Conservation (phyloP, 2,329 filamentous ascomycete genomes). For the Amphichorda felina region DNA sequence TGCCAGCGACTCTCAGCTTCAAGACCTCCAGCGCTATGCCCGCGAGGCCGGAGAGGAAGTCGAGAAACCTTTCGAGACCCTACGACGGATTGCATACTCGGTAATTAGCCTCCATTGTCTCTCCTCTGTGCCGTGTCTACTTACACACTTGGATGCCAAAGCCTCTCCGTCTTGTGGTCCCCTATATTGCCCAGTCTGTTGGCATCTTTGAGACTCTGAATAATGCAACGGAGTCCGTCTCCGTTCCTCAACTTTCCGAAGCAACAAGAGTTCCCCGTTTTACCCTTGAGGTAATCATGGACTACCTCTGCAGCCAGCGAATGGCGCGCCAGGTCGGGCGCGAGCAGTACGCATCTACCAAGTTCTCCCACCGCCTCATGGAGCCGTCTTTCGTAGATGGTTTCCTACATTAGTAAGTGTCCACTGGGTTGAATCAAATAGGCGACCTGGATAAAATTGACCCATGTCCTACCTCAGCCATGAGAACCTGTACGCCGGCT, state of each 20-base stretch:
- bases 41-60: neutral
- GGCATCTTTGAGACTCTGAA: conserved; percentile 6
- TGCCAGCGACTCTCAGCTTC: neutral
- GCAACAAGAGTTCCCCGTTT: conserved; percentile 3
- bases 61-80: neutral
- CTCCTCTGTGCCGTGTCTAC: too few relatives aligned
- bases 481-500: conserved; percentile 6
- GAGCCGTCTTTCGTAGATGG: neutral
- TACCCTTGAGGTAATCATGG: conserved; percentile 6
- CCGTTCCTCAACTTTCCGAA: conserved; percentile 4
- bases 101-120: too few relatives aligned
- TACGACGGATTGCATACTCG: too few relatives aligned
- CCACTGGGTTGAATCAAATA: too few relatives aligned
- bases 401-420: neutral
- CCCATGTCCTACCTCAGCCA: too few relatives aligned
- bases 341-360: conserved; percentile 3
- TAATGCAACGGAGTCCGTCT: conserved; percentile 4
- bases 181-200: conserved; percentile 6
- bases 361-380: neutral
- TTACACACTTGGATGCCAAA: too few relatives aligned
- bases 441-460: too few relatives aligned
- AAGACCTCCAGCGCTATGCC: neutral
- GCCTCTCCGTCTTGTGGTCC: neutral
- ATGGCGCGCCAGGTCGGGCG: conserved; percentile 2
- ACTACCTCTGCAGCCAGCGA: conserved; percentile 4